phyloP scores from a whole-genome alignment of 2,329 filamentous ascomycete species.

The Colletotrichum musicola region DNA sequence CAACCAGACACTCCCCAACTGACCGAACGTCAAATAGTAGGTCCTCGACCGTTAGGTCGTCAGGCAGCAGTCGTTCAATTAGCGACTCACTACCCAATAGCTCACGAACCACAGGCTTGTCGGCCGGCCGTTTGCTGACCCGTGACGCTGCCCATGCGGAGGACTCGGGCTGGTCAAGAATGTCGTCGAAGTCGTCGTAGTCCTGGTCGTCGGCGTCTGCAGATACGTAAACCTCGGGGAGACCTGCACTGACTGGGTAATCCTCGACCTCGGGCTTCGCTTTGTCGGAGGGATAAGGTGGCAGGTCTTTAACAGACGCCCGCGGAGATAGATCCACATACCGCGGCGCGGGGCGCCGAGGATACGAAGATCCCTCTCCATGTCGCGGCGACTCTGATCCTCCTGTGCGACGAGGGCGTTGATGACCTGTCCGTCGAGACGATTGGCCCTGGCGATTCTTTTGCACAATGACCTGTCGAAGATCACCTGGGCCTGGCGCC shows the following conservation, averaged over 20 bases:
- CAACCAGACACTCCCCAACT: no score
- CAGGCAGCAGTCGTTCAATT: no score
- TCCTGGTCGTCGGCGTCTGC: not conserved
- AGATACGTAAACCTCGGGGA: not conserved
- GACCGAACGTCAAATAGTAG: no score
- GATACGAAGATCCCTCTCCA: not conserved
- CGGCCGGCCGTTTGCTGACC: no score
- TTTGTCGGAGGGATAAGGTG: not conserved
- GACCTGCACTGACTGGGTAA: not conserved
- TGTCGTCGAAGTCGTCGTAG: not conserved
- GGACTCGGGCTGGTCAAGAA: slow-evolving; percentile 6
- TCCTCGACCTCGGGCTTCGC: not conserved
- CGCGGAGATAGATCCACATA: no score
- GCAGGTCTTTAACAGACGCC: not conserved
- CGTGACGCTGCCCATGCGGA: slow-evolving; percentile 21
- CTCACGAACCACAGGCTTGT: no score
- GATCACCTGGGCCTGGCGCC: not conserved
- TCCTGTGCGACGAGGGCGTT: not conserved
- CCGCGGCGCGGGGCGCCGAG: no score
- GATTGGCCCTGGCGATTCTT: slow-evolving; percentile 43
- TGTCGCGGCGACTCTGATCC: slow-evolving; percentile 12
- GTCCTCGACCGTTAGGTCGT: no score
- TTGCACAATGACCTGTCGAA: slow-evolving; percentile 38
- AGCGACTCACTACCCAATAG: no score
- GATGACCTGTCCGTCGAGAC: slow-evolving; percentile 37